Conservation (phyloP, 1,139 yeast species). For the Geotrichum australiense region DNA sequence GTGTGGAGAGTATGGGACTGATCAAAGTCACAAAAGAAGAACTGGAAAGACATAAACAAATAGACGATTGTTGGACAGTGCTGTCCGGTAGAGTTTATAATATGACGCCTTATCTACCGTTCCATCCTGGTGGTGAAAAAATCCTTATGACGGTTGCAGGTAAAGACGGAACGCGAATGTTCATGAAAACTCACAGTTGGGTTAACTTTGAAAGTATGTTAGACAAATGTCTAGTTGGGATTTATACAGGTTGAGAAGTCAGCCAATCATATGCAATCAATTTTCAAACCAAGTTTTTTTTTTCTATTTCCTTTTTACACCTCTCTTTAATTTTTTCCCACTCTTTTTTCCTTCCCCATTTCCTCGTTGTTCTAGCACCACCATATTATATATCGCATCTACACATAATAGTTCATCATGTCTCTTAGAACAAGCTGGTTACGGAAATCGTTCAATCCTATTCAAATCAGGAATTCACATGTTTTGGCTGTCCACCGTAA, state of each 20-base stretch:
- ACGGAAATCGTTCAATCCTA: constrained; percentile 12
- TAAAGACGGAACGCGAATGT: constrained; percentile 71
- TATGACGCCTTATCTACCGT: constrained; percentile 70
- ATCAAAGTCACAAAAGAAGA: constrained; percentile 54
- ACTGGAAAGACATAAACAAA: constrained; percentile 49
- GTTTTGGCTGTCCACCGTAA: constrained; percentile 69
- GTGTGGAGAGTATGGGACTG: constrained; percentile 24
- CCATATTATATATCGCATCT: constrained; percentile 5
- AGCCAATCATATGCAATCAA: constrained; percentile 12
- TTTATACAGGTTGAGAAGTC: neutral
- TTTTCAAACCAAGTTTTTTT: constrained; percentile 8
- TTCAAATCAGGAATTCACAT: constrained; percentile 19
- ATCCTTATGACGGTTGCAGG: constrained; percentile 81
- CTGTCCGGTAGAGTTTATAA: constrained; percentile 79
- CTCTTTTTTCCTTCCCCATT: constrained; percentile 1
- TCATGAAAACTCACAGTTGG: constrained; percentile 82
- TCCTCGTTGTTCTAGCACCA: constrained; percentile 5
- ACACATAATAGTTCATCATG: constrained; percentile 12
- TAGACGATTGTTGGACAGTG: constrained; percentile 78
- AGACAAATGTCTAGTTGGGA: constrained; percentile 70
- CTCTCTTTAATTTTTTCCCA: constrained; percentile 1
- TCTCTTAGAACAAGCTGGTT: constrained; percentile 10
- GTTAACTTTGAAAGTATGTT: constrained; percentile 76
- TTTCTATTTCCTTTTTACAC: constrained; percentile 1
- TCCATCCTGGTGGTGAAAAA: constrained; percentile 89